Evolutionary conservation across 768 basidiomycete species (phyloP).

Genomic region (Lanmaoa rubissima): DNA sequence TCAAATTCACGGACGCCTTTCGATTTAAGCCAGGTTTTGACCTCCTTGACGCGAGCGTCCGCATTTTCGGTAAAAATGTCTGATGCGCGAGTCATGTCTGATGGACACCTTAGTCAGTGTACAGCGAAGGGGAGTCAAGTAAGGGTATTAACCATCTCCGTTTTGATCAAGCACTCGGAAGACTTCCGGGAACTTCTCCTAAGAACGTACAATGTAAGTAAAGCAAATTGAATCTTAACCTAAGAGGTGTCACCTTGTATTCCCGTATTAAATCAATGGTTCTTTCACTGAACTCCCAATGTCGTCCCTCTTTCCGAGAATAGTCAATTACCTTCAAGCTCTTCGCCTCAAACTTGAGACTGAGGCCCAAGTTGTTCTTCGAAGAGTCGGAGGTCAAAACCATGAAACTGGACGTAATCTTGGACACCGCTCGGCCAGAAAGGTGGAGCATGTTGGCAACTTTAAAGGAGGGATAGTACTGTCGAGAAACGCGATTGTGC

Average conservation of each 20-base stretch:
- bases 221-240: too few species aligned
- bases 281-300: conserved; percentile 94
- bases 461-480: conserved; percentile 78
- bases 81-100: conserved; percentile 71
- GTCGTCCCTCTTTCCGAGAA: conserved; percentile 74
- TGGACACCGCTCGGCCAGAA: conserved; percentile 77
- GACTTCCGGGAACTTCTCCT: conserved; percentile 83
- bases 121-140: not conserved
- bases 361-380: conserved; percentile 89
- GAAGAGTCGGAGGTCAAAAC: conserved; percentile 71
- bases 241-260: conserved; percentile 59
- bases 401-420: conserved; percentile 93
- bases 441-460: conserved; percentile 73
- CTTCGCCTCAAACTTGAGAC: conserved; percentile 95
- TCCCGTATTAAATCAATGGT: conserved; percentile 77
- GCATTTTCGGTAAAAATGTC: conserved; percentile 59
- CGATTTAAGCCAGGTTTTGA: conserved; percentile 81
- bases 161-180: conserved; percentile 68
- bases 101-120: conserved; percentile 1
- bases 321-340: conserved; percentile 91
- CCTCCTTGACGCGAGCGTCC: conserved; percentile 70
- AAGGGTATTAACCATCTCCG: conserved; percentile 55
- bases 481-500: conserved; percentile 41
- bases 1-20: conserved; percentile 91
- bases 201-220: conserved; percentile 1